Base-by-base conservation (phyloP, 2,329 filamentous ascomycete genomes). In the Neophaeococcomyces aloes region DNA sequence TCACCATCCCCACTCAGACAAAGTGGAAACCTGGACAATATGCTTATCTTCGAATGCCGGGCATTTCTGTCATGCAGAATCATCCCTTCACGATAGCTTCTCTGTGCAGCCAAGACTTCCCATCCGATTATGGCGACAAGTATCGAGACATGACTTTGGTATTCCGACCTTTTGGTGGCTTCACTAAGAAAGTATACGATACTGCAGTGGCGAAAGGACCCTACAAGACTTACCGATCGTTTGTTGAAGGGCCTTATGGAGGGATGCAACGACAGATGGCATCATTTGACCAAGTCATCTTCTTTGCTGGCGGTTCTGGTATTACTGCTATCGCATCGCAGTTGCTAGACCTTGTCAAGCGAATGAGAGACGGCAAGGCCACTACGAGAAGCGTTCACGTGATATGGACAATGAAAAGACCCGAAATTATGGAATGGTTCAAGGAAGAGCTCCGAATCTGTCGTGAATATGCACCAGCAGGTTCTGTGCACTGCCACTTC, bases 361-460 rank as follows among this genome's bases (percentile, higher is more conserved):
- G 87, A 47, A 94, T 96, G 82, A 80, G 87, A 47, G 88, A 94
- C 58, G 85, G 86, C 38, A 94, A 94, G 63, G 88, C 89, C 27
- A 86, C 94, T 34, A 95, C 88, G 2, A 86, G 83, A 60, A 85
- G 82, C 51, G 82, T 96, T 4, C 82, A 91, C 13, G 85, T 96
- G 1, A 77, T 96, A n/a, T 96, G 89, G 89, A 80, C 88, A 4
- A 70, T 95, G 53, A 94, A 91, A 64, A 78, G 84, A 44, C 79
- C 91, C 11, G 89, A 95, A 62, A 86, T 86, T 1, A 86, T 96
- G 79, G 86, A 95, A 60, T 96, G 89, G 89, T 96, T 95, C 71
- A 84, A 86, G 52, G 88, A 95, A 64, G 89, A 95, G 62, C 71
- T 95, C 46, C 78, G 87, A 37, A 94, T 95, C 56, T 94, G 89